Evolutionary conservation across 345 rosid species (phyloP).

Genomic region (Murraya paniculata): DNA sequence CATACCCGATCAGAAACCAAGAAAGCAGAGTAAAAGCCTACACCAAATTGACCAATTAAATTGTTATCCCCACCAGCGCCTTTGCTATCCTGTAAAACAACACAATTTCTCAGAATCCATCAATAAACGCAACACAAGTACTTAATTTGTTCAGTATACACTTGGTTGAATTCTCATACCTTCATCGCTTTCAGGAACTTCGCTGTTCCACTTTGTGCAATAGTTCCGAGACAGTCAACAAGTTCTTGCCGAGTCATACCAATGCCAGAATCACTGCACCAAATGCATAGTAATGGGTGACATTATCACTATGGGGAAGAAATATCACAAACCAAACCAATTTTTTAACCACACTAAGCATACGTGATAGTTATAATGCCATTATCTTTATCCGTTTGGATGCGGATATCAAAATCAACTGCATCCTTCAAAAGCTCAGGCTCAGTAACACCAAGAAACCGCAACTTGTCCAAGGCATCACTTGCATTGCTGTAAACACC

Average conservation of each 20-base stretch:
- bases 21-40: conserved; percentile 94
- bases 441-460: conserved; percentile 80
- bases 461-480: conserved; percentile 93
- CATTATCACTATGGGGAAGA: background rate
- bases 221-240: conserved; percentile 95
- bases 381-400: conserved; percentile 80
- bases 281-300: conserved; percentile 12
- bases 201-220: conserved; percentile 99
- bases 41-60: conserved; percentile 98
- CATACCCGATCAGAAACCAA: conserved; percentile 83
- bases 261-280: conserved; percentile 81
- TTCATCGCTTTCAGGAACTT: conserved; percentile 87
- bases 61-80: conserved; percentile 76
- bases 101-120: conserved; percentile 20
- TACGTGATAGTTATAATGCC: conserved; percentile 79
- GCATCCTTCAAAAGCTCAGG: conserved; percentile 72
- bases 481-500: conserved; percentile 77
- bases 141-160: background rate
- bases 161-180: conserved; percentile 38
- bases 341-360: conserved; percentile 11
- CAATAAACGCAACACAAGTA: background rate
- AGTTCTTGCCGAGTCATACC: conserved; percentile 95
- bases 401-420: conserved; percentile 79
- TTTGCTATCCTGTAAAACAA: conserved; percentile 71
- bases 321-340: background rate